Evolutionary conservation across 2,329 filamentous ascomycete genomes (phyloP).

Genomic region (Trichoderma koningii): DNA sequence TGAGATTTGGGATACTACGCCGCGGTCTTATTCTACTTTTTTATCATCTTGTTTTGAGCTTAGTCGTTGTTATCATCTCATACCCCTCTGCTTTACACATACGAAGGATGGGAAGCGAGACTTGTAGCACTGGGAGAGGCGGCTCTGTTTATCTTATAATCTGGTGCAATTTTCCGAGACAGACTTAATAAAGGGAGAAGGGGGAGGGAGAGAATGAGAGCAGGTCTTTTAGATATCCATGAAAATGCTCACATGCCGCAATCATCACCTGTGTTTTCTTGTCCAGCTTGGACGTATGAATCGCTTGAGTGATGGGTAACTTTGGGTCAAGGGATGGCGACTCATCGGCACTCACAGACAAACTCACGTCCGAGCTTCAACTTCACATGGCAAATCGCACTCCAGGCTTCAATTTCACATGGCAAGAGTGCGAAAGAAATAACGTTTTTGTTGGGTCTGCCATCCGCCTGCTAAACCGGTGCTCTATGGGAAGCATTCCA

Average conservation of each 20-base stretch:
- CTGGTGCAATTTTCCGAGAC: not conserved
- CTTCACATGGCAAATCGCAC: not conserved
- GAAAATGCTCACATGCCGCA: too few relatives aligned
- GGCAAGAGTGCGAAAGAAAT: not conserved
- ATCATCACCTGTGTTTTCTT: too few relatives aligned
- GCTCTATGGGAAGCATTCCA: slow-evolving; percentile 6
- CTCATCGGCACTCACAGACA: too few relatives aligned
- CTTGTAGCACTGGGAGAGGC: not conserved
- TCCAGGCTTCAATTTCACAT: not conserved
- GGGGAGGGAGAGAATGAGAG: too few relatives aligned
- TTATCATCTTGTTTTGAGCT: not conserved
- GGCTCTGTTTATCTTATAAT: not conserved
- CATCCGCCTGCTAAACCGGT: not conserved
- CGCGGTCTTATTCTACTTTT: not conserved
- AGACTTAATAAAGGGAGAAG: too few relatives aligned
- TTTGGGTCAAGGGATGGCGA: too few relatives aligned
- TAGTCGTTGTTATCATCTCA: not conserved
- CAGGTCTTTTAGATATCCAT: too few relatives aligned
- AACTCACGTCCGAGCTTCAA: too few relatives aligned
- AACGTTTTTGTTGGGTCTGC: not conserved
- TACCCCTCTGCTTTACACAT: slow-evolving; percentile 7
- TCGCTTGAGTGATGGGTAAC: too few relatives aligned
- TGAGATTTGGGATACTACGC: slow-evolving; percentile 6
- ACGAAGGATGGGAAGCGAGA: not conserved
- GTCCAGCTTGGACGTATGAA: too few relatives aligned